phyloP scores from a whole-genome alignment of 805 yeast genomes.

The Barnettozyma salicaria region DNA sequence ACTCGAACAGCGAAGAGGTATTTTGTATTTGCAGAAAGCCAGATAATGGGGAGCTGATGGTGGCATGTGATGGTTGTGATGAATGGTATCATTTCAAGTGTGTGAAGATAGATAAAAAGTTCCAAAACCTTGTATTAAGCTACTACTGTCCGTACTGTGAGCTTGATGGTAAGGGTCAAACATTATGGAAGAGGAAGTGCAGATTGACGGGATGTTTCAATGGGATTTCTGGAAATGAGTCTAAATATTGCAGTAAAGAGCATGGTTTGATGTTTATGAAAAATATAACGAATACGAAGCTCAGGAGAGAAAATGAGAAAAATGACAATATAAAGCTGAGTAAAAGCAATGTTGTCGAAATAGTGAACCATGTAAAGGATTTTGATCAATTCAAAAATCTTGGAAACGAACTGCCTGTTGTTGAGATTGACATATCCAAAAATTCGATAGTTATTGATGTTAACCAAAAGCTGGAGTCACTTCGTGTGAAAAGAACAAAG shows the following conservation, averaged over 20 bases:
- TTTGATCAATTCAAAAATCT: constrained; percentile 24
- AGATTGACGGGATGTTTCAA: constrained; percentile 49
- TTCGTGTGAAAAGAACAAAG: constrained; percentile 3
- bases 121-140: constrained; percentile 50
- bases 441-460: constrained; percentile 12
- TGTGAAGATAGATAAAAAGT: constrained; percentile 48
- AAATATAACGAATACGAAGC: constrained; percentile 2
- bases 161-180: constrained; percentile 35
- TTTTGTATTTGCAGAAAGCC: constrained; percentile 75
- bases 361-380: constrained; percentile 9
- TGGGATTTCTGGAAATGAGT: constrained; percentile 40
- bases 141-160: constrained; percentile 75
- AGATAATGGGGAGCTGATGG: constrained; percentile 79
- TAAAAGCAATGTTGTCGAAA: constrained; percentile 9
- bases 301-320: not conserved
- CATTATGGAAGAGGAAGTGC: constrained; percentile 76
- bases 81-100: constrained; percentile 92
- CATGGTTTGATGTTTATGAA: constrained; percentile 47
- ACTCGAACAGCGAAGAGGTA: constrained; percentile 52
- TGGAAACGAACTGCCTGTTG: constrained; percentile 40
- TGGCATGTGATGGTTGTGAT: constrained; percentile 92
- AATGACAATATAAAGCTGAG: constrained; percentile 7
- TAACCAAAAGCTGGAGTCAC: not conserved
- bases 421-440: constrained; percentile 25
- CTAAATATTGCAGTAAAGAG: constrained; percentile 70